These are phyloP conservation scores for Kluyveromyces siamensis DNA, from an alignment of 805 yeast species.

Conservation along the genomic window DNA sequence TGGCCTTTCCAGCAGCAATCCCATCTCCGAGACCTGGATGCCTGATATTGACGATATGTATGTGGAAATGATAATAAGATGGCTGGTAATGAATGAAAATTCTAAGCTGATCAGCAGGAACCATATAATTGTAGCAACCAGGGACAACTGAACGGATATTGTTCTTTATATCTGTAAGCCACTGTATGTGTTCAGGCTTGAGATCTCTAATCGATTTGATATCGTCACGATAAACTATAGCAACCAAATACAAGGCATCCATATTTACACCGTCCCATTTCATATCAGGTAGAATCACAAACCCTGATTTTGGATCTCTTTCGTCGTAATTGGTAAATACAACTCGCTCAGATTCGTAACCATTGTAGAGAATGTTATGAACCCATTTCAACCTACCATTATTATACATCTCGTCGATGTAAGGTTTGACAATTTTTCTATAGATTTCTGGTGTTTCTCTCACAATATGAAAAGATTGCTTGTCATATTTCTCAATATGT, in stretches of 20 bases:
- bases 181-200: conserved; percentile 45
- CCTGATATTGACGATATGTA: conserved; percentile 72
- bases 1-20: conserved; percentile 69
- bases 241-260: conserved; percentile 67
- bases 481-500: conserved; percentile 71
- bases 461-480: conserved; percentile 51
- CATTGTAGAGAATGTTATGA: conserved; percentile 66
- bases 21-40: conserved; percentile 65
- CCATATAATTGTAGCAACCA: conserved; percentile 32
- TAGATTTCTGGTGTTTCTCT: conserved; percentile 79
- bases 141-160: conserved; percentile 43
- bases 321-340: conserved; percentile 46
- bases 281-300: conserved; percentile 85
- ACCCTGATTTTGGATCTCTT: conserved; percentile 44
- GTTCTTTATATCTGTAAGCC: conserved; percentile 40
- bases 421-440: conserved; percentile 53
- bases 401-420: conserved; percentile 55
- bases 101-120: conserved; percentile 52
- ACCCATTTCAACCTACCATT: conserved; percentile 88
- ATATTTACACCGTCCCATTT: conserved; percentile 81
- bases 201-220: conserved; percentile 72
- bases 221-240: conserved; percentile 61
- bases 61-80: conserved; percentile 89
- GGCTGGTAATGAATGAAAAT: conserved; percentile 91
- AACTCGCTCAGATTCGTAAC: conserved; percentile 79